Evolutionary conservation across 495 filamentous ascomycete genomes (phyloP).

Genomic region (Aspergillus wentii): DNA sequence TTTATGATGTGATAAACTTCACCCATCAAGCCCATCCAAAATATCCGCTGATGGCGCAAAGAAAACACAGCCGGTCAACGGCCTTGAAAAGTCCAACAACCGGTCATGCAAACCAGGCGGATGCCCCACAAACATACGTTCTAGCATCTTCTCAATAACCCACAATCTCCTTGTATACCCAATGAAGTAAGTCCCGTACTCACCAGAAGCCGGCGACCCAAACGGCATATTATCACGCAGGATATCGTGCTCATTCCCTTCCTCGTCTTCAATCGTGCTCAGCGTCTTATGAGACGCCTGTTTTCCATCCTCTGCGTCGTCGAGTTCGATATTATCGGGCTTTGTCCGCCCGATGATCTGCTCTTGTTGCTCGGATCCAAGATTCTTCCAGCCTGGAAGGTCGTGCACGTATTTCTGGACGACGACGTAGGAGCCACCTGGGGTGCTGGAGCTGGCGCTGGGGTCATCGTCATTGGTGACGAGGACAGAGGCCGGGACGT

Average conservation of each 20-base stretch:
- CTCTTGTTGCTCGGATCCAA: slow-evolving; percentile 49
- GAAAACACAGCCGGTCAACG: slow-evolving; percentile 48
- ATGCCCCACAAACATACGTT: slow-evolving; percentile 53
- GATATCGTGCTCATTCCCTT: slow-evolving; percentile 47
- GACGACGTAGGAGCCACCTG: slow-evolving; percentile 56
- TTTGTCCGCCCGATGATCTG: slow-evolving; percentile 49
- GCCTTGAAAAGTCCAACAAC: slow-evolving; percentile 48
- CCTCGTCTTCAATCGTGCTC: slow-evolving; percentile 47
- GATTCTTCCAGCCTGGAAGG: slow-evolving; percentile 38
- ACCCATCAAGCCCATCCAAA: slow-evolving; percentile 34
- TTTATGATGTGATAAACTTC: no score
- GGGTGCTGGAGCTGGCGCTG: slow-evolving; percentile 22
- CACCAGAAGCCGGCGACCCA: slow-evolving; percentile 44
- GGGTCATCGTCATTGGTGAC: slow-evolving; percentile 37
- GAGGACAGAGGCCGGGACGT: slow-evolving; percentile 37
- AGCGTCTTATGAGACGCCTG: slow-evolving; percentile 52
- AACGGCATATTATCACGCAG: slow-evolving; percentile 59
- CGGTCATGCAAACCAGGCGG: slow-evolving; percentile 53
- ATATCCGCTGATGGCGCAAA: slow-evolving; percentile 47
- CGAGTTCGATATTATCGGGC: slow-evolving; percentile 35
- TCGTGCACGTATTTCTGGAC: slow-evolving; percentile 57
- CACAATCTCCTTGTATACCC: slow-evolving; percentile 50
- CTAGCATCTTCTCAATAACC: slow-evolving; percentile 56
- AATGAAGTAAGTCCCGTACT: slow-evolving; percentile 59
- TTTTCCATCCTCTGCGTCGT: slow-evolving; percentile 40